A percentile compares a stretch with the other conserved stretches of the same genome.
These are phyloP conservation scores for Potentilla sterilis DNA, from an alignment of 306 rosid species.

Conservation along the genomic window DNA sequence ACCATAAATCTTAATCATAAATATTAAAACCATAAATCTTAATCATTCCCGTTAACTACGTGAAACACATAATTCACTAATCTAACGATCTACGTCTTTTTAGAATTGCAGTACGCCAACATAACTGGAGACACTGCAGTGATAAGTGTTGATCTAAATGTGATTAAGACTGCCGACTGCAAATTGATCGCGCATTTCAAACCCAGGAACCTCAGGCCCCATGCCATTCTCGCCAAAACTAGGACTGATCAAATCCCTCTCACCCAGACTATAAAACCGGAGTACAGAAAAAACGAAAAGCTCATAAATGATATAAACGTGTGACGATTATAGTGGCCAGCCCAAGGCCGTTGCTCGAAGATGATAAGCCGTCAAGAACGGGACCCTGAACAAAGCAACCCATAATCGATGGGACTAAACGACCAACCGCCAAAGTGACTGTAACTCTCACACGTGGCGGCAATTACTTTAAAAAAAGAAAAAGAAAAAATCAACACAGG, in stretches of 20 bases:
- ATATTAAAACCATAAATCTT: no score
- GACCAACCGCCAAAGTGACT: constrained; percentile 47
- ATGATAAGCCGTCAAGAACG: constrained; percentile 24
- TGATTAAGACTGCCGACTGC: background rate
- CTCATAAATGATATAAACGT: background rate
- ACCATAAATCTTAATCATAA: no score
- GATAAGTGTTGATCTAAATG: background rate
- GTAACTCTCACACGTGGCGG: constrained; percentile 34
- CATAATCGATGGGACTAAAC: constrained; percentile 31
- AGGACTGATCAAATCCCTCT: background rate
- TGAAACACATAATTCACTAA: background rate
- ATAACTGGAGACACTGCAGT: no score
- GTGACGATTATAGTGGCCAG: background rate
- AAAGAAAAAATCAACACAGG: background rate
- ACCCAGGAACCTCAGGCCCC: background rate
- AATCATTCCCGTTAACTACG: no score
- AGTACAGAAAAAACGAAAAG: background rate
- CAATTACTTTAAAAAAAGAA: background rate
- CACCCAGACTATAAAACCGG: background rate
- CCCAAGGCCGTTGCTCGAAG: background rate
- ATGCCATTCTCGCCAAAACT: background rate
- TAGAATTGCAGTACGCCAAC: background rate
- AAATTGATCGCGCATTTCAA: background rate
- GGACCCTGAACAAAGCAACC: constrained; percentile 33
- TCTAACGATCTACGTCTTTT: background rate